phyloP scores from a whole-genome alignment of 2,329 filamentous ascomycete species.

The Verticillium zaregamsianum region DNA sequence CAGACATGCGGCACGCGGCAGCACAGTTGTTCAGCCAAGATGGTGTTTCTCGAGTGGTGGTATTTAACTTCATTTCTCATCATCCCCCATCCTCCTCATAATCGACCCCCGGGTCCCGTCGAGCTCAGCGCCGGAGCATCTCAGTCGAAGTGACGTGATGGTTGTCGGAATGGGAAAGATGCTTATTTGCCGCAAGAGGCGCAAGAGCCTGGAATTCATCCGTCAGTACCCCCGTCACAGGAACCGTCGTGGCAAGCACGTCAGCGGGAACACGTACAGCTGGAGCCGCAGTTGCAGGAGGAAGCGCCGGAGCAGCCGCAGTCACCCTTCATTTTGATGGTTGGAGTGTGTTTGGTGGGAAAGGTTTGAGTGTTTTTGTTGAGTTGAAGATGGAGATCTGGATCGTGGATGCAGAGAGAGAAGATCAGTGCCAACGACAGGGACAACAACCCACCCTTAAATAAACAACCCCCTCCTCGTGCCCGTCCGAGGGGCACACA shows the following conservation, averaged over 20 bases:
- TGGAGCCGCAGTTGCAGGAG: conserved; percentile 16
- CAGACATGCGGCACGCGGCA: background rate
- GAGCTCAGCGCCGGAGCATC: background rate
- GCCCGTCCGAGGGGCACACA: background rate
- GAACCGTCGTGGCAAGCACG: background rate
- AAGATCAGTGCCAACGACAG: background rate
- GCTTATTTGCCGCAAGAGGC: conserved; percentile 3
- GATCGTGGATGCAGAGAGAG: background rate
- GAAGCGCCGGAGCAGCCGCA: conserved; percentile 17
- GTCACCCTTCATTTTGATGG: conserved; percentile 18
- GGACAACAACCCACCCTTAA: background rate
- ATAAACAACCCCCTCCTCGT: background rate
- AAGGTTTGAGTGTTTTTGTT: background rate
- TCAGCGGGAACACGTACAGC: conserved; percentile 12
- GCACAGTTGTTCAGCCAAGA: background rate
- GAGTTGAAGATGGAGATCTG: conserved; percentile 2
- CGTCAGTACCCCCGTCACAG: background rate
- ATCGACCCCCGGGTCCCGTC: background rate
- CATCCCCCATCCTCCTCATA: background rate
- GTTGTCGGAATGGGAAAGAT: background rate
- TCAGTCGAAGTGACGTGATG: background rate
- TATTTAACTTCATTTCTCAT: background rate
- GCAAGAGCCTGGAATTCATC: conserved; percentile 1
- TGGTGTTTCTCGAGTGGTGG: background rate
- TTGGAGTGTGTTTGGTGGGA: conserved; percentile 7